phyloP scores from a whole-genome alignment of 2,329 filamentous ascomycete genomes.

The Cadophora luteo-olivacea region DNA sequence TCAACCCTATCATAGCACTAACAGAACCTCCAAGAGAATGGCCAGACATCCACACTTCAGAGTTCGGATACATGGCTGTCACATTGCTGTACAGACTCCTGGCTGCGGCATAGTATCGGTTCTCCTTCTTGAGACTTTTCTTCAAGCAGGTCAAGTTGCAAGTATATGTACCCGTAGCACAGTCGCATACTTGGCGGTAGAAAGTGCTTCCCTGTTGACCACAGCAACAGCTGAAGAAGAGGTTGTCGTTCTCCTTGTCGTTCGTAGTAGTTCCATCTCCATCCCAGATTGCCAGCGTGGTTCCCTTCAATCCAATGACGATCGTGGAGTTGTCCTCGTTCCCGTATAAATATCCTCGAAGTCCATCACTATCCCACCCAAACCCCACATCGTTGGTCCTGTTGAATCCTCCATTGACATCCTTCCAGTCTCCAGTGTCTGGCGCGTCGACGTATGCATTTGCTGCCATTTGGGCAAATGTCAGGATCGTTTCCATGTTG shows the following conservation, averaged over 20 bases:
- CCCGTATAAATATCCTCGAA: constrained; percentile 91
- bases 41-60: constrained; percentile 87
- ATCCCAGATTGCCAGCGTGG: constrained; percentile 88
- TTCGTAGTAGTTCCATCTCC: constrained; percentile 97
- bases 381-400: constrained; percentile 84
- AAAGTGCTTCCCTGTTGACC: constrained; percentile 89
- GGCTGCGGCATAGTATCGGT: constrained; percentile 89
- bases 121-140: constrained; percentile 77
- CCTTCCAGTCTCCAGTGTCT: constrained; percentile 79
- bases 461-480: constrained; percentile 85
- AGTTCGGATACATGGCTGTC: constrained; percentile 82
- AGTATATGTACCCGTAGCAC: constrained; percentile 82
- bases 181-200: constrained; percentile 93
- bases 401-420: constrained; percentile 81
- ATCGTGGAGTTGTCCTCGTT: constrained; percentile 86
- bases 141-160: constrained; percentile 93
- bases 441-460: constrained; percentile 85
- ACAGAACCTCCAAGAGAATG: constrained; percentile 93
- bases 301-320: constrained; percentile 92
- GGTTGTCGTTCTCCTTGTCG: constrained; percentile 96
- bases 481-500: constrained; percentile 84
- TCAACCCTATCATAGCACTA: constrained; percentile 85
- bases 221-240: constrained; percentile 98
- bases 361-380: constrained; percentile 88
- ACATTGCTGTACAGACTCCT: constrained; percentile 92